Evolutionary conservation across 176 grass and related monocot genomes (phyloP), one percentile per base, ranked within the genome.

Genomic region (Oryza glaberrima): DNA sequence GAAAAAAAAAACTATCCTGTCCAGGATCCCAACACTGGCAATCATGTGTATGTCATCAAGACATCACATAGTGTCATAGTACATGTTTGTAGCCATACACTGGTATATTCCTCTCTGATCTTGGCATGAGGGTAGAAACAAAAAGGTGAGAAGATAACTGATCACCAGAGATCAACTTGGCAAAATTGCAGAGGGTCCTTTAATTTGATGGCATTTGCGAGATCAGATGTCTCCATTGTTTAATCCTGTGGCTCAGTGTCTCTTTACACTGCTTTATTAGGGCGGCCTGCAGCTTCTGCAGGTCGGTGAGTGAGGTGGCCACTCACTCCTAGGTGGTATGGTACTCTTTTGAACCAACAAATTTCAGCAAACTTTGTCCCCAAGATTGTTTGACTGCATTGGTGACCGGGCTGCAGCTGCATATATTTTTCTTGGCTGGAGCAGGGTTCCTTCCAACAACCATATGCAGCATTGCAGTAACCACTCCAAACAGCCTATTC

Each of bases 311-410:
- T 73, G 52, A 73, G 70, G 81, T 35, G 70, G 56, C 56, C 81
- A 66, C 81, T 67, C 81, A 83, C 41, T 83, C 48, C 70, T 65
- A 83, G 71, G 70, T 25, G 81, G 81, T 25, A 75, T 51, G 26
- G 70, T 71, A 34, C 38, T 12, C 70, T 70, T 83, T 83, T 83
- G 70, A 75, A 83, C 81, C 63, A 83, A 38, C 70, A 74, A 83
- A 83, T 83, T 83, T 74, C 70, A 83, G 23, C 70, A 83, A 83
- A 83, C 81, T 47, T 82, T 73, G 81, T 75, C 81, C n/a, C 58
- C 71, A 67, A 83, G 72, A 69, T 73, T 41, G 51, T 82, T 77
- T 72, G 20, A 83, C 66, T 16, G 79, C 81, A 32, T 78, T 78
- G 86, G 67, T 67, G 36, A 71, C 48, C 17, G 77, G 30, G 69